Conservation (phyloP, 2,329 filamentous ascomycete species). For the Calonectria ilicicola region DNA sequence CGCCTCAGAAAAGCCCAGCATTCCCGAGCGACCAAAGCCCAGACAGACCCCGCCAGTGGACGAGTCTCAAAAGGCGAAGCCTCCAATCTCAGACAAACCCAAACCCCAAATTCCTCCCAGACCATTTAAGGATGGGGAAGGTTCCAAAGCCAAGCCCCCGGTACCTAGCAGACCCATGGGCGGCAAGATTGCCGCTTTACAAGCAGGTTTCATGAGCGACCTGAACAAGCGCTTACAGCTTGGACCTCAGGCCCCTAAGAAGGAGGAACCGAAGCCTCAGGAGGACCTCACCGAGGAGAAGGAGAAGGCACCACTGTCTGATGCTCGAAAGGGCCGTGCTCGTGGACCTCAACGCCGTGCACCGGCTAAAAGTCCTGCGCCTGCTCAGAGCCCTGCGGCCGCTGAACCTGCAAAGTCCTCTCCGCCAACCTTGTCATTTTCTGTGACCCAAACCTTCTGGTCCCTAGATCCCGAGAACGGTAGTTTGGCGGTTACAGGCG, state of each 20-base stretch:
- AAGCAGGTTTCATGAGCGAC: conserved; percentile 93
- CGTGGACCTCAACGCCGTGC: conserved; percentile 86
- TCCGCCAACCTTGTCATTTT: conserved; percentile 59
- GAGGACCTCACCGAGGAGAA: conserved; percentile 68
- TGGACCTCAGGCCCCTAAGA: conserved; percentile 84
- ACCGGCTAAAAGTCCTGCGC: conserved; percentile 63
- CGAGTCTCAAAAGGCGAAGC: conserved; percentile 51
- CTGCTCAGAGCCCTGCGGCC: conserved; percentile 46
- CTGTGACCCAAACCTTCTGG: conserved; percentile 61
- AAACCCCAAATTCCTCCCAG: conserved; percentile 73
- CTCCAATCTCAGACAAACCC: conserved; percentile 62
- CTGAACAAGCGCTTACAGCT: conserved; percentile 89
- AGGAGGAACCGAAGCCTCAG: conserved; percentile 72
- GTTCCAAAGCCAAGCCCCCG: conserved; percentile 81
- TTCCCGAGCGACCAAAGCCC: conserved; percentile 68
- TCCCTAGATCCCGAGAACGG: conserved; percentile 65
- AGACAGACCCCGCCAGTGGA: conserved; percentile 52
- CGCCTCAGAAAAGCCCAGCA: conserved; percentile 54
- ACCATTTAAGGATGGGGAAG: conserved; percentile 60
- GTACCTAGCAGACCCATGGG: conserved; percentile 81
- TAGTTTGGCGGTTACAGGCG: conserved; percentile 47
- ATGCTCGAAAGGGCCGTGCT: conserved; percentile 91
- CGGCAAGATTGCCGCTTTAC: conserved; percentile 89
- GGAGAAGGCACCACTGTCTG: conserved; percentile 83
- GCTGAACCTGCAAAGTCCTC: conserved; percentile 43